These are phyloP conservation scores for Candida gigantensis DNA, from an alignment of 1,139 yeast genomes.

Conservation along the genomic window DNA sequence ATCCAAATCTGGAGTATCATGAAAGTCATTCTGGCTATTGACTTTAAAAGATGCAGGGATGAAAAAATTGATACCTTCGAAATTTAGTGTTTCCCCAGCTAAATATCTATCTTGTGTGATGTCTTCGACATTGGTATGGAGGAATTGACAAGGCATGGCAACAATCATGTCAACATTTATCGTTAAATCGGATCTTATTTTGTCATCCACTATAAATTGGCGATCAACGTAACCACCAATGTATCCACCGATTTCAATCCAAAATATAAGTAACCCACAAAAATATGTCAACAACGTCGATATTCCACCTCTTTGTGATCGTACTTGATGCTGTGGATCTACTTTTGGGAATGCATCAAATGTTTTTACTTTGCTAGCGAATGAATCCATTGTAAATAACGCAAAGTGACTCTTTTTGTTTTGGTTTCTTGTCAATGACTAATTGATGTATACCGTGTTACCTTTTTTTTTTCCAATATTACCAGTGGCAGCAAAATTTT, in stretches of 20 bases:
- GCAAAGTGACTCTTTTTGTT: too few species aligned
- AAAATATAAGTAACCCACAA: conserved; percentile 64
- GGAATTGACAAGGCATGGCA: conserved; percentile 77
- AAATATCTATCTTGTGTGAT: conserved; percentile 72
- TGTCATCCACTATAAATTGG: conserved; percentile 71
- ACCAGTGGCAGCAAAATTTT: not conserved
- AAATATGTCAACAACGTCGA: conserved; percentile 68
- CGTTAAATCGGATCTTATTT: conserved; percentile 58
- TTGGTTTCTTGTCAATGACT: too few species aligned
- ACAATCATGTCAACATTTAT: conserved; percentile 81
- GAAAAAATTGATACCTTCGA: conserved; percentile 60
- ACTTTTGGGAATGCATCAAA: conserved; percentile 94
- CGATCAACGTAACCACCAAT: conserved; percentile 82
- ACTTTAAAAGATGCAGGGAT: conserved; percentile 49
- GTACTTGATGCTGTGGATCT: conserved; percentile 69
- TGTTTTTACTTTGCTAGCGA: conserved; percentile 50
- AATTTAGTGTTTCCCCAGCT: conserved; percentile 73
- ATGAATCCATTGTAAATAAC: conserved; percentile 45
- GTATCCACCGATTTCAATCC: conserved; percentile 87
- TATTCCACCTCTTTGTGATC: conserved; percentile 75
- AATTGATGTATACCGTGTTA: too few species aligned
- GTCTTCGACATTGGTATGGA: conserved; percentile 80
- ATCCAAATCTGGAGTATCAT: conserved; percentile 66
- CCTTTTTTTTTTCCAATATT: too few species aligned
- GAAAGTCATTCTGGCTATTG: conserved; percentile 47